Evolutionary conservation across 768 basidiomycete genomes (phyloP).

Genomic region (Xerocomus brunneocitrinus): DNA sequence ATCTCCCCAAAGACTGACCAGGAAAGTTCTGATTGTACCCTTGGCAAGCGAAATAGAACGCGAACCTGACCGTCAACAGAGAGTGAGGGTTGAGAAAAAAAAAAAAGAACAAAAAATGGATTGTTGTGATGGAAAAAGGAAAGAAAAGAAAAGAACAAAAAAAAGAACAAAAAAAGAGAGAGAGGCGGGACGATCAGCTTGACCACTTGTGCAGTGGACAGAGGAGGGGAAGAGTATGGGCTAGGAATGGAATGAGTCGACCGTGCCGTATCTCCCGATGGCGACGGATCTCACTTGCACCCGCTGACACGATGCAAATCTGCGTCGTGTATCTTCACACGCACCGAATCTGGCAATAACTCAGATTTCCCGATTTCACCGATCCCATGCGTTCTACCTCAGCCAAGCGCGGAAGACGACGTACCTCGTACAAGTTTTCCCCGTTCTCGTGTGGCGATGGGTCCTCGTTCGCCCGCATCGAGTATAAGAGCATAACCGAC

Average conservation of each 20-base stretch:
- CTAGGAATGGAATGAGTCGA: constrained; percentile 29
- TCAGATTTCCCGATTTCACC: constrained; percentile 29
- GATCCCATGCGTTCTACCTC: constrained; percentile 11
- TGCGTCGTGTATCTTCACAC: constrained; percentile 26
- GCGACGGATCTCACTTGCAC: constrained; percentile 44
- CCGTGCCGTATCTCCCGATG: constrained; percentile 63
- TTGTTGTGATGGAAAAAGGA: background rate
- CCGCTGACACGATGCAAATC: constrained; percentile 32
- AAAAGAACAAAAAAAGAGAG: constrained; percentile 13
- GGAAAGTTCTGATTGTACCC: background rate
- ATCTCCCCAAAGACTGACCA: constrained; percentile 9
- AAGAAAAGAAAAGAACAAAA: background rate
- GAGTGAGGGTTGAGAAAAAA: background rate
- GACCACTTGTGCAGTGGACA: background rate
- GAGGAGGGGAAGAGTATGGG: constrained; percentile 4
- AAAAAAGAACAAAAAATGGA: background rate
- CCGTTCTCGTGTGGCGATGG: constrained; percentile 11
- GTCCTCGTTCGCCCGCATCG: background rate
- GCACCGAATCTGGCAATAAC: constrained; percentile 13
- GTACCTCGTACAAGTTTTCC: constrained; percentile 8
- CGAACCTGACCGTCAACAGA: background rate
- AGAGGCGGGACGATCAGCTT: constrained; percentile 2
- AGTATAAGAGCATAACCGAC: constrained; percentile 16
- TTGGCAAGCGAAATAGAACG: background rate
- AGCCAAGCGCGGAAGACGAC: constrained; percentile 14